Conservation (phyloP, 768 basidiomycete species). For the Rhodotorula paludigena region DNA sequence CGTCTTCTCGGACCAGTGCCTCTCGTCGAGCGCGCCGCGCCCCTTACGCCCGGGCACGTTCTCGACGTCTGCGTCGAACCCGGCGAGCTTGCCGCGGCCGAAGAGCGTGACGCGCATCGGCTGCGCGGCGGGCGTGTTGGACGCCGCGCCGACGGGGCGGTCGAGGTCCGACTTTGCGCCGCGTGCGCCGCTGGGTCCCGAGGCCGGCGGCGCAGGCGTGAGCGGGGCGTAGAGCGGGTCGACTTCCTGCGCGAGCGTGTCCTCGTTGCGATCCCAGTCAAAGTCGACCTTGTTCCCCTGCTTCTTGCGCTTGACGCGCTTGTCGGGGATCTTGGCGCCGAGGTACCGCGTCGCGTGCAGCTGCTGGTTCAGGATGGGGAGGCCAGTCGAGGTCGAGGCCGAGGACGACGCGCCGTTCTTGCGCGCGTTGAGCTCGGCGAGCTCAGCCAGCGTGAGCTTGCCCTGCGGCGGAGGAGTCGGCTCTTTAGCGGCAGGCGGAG, state of each 20-base stretch:
- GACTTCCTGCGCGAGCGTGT: slow-evolving; percentile 61
- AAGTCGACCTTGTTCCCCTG: slow-evolving; percentile 81
- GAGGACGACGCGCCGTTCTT: background rate
- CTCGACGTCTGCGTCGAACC: slow-evolving; percentile 33
- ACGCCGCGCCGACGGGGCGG: slow-evolving; percentile 54
- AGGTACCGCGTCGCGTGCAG: slow-evolving; percentile 66
- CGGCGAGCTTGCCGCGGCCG: slow-evolving; percentile 14
- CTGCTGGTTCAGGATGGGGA: slow-evolving; percentile 15
- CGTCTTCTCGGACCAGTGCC: slow-evolving; percentile 96
- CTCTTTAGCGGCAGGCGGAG: background rate
- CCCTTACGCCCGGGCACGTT: slow-evolving; percentile 63
- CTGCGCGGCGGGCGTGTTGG: slow-evolving; percentile 4
- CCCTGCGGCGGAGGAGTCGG: slow-evolving; percentile 1
- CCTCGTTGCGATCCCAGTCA: slow-evolving; percentile 96
- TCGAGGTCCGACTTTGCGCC: slow-evolving; percentile 57
- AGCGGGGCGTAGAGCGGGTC: slow-evolving; percentile 42
- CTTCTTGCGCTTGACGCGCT: slow-evolving; percentile 77
- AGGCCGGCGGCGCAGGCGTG: slow-evolving; percentile 5
- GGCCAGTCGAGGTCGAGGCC: background rate
- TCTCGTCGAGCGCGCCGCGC: slow-evolving; percentile 78
- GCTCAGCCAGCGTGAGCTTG: slow-evolving; percentile 35
- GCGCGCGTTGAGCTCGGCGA: slow-evolving; percentile 13
- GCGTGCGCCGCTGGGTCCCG: background rate
- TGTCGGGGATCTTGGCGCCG: slow-evolving; percentile 79
- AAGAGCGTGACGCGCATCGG: slow-evolving; percentile 12